These are phyloP conservation scores for Hemisphaericaspora subhashii DNA, from an alignment of 1,139 yeast species.

Conservation along the genomic window DNA sequence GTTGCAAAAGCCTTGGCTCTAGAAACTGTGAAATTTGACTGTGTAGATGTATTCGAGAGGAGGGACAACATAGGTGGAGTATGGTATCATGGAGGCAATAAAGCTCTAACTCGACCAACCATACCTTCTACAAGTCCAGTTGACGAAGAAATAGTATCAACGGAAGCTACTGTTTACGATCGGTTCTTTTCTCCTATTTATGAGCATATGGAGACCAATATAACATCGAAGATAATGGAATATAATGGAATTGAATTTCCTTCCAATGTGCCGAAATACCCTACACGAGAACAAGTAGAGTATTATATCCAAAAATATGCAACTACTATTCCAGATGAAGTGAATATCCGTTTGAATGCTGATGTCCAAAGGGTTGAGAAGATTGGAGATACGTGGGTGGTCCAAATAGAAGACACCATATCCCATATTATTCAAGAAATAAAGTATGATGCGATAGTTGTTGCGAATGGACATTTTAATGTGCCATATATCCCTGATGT, in stretches of 20 bases:
- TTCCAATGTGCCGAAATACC: conserved; percentile 29
- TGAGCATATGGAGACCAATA: conserved; percentile 48
- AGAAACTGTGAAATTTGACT: conserved; percentile 34
- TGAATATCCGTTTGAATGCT: conserved; percentile 23
- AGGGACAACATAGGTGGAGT: conserved; percentile 46
- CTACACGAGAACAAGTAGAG: conserved; percentile 38
- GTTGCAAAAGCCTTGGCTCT: conserved; percentile 46
- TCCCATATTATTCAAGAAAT: conserved; percentile 7
- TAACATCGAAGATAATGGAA: conserved; percentile 43
- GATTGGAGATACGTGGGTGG: conserved; percentile 18
- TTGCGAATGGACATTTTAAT: conserved; percentile 53
- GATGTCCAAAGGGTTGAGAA: conserved; percentile 22
- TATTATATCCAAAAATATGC: conserved; percentile 35
- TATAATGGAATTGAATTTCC: conserved; percentile 38
- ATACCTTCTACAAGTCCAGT: conserved; percentile 25
- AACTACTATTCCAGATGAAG: conserved; percentile 31
- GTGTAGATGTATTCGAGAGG: conserved; percentile 46
- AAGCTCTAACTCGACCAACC: conserved; percentile 21
- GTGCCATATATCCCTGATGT: conserved; percentile 46
- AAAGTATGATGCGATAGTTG: conserved; percentile 43
- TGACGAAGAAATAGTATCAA: conserved; percentile 14
- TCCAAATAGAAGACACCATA: conserved; percentile 13
- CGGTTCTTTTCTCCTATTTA: conserved; percentile 47
- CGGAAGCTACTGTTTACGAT: conserved; percentile 9
- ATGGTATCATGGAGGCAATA: conserved; percentile 43